Base-by-base conservation (phyloP, 306 rosid species). In the Acacia acuminata region DNA sequence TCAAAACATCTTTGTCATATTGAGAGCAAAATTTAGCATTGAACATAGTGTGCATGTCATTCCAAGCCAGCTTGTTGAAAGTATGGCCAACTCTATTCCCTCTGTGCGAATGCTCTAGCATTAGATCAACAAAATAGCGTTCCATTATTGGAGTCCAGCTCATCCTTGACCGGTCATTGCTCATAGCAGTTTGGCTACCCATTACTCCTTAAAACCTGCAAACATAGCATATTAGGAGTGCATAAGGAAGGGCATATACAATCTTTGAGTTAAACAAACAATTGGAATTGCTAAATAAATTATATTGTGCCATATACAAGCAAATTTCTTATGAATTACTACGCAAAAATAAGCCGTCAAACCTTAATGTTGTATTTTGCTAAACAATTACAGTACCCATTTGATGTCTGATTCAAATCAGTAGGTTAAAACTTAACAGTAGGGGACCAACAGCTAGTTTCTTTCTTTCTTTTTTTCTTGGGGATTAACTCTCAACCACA, bases 81-180 rank as follows among this genome's bases (percentile, higher is more conserved):
- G 95, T 91, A 83, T 93, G 90, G 30, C 97, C 97, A 76, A 86
- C 75, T 71, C 92, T 82, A 38, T 85, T 86, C 70, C 97, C 97
- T 76, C 86, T 84, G 3, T 86, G 90, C 89, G 90, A 82, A 85
- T 93, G 95, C 84, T 89, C 95, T 78, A 93, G 78, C 97, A 93
- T 91, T 34, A 93, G 90, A 75, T 93, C 92, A 65, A 93, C 65
- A 77, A 93, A 91, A 75, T 86, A 87, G 15, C 94, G 86, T 61
- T 93, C 97, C 97, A 93, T 91, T 64, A 74, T 68, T 67, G 91
- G 88, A n/a, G 92, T 89, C 97, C 97, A 93, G 73, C 86, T 79
- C 71, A 89, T 90, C 82, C 97, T 87, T 22, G 92, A 86, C 27
- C 97, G 97, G 32, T 91, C 97, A 77, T 67, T 82, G 80, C 58